Conservation (phyloP, 129 eudicot species). For the Artemisia tridentata region DNA sequence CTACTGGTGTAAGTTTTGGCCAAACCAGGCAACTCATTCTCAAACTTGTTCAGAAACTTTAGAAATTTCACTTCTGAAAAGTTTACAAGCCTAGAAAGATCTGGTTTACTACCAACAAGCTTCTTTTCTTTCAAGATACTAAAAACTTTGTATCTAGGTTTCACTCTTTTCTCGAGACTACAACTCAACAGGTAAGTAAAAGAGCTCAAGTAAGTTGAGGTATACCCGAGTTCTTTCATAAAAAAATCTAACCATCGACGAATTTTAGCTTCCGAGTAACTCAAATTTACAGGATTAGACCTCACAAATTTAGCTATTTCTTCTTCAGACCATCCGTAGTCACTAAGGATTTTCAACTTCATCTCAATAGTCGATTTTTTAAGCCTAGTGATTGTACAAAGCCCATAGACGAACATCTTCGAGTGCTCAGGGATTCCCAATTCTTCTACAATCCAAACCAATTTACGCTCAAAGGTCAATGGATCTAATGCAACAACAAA, state of each 20-base stretch:
- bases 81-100: neutral
- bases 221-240: constrained; percentile 1
- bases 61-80: neutral
- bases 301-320: constrained; percentile 7
- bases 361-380: neutral
- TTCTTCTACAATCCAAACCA: neutral
- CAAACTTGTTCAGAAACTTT: neutral
- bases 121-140: constrained; percentile 25
- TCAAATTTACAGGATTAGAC: constrained; percentile 1
- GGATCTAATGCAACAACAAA: neutral
- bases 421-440: neutral
- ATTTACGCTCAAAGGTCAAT: neutral
- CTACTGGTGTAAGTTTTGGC: constrained; percentile 3
- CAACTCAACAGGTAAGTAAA: neutral
- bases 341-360: constrained; percentile 13
- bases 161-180: constrained; percentile 31
- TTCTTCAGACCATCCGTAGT: constrained; percentile 31
- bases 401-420: neutral
- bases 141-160: constrained; percentile 23
- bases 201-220: neutral
- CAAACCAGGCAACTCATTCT: neutral
- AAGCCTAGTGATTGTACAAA: neutral
- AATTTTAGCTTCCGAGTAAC: constrained; percentile 16
- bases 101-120: neutral
- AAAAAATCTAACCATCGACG: constrained; percentile 8